phyloP scores from a whole-genome alignment of 192 early-diverging fungal species.

The Thoreauomyces humboldtii region DNA sequence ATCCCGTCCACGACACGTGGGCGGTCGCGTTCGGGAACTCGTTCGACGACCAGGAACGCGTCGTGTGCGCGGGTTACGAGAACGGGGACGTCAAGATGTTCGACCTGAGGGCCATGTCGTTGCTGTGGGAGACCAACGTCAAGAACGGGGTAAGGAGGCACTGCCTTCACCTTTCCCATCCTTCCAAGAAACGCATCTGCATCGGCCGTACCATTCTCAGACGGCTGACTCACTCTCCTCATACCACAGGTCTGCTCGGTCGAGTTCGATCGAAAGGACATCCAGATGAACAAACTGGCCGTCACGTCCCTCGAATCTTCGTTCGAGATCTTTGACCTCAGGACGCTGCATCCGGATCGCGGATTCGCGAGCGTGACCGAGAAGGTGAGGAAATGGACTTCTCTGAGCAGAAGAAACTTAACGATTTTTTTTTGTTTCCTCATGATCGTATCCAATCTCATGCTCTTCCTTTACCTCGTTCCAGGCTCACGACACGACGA shows the following conservation, averaged over 20 bases:
- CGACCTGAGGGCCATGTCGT: slow-evolving; percentile 55
- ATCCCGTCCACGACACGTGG: slow-evolving; percentile 59
- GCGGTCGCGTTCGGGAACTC: slow-evolving; percentile 67
- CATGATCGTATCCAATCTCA: too few species aligned
- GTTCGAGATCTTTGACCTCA: slow-evolving; percentile 54
- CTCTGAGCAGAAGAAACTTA: too few species aligned
- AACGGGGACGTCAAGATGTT: slow-evolving; percentile 74
- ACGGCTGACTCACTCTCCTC: background rate
- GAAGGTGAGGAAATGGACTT: too few species aligned
- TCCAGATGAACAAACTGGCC: slow-evolving; percentile 53
- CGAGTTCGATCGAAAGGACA: slow-evolving; percentile 59
- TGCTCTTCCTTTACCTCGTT: background rate
- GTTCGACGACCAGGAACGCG: slow-evolving; percentile 52
- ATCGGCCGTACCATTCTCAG: too few species aligned
- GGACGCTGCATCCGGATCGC: slow-evolving; percentile 49
- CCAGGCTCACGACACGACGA: slow-evolving; percentile 48
- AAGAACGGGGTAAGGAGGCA: slow-evolving; percentile 60
- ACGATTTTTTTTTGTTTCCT: too few species aligned
- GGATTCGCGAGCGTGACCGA: slow-evolving; percentile 41
- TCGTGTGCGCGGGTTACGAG: slow-evolving; percentile 68
- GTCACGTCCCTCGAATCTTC: slow-evolving; percentile 54
- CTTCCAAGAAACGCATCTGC: too few species aligned
- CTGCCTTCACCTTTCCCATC: background rate
- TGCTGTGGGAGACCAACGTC: slow-evolving; percentile 68
- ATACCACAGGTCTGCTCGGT: slow-evolving; percentile 43